Conservation (phyloP, 179 eudicot genomes). For the Corrigiola litoralis region DNA sequence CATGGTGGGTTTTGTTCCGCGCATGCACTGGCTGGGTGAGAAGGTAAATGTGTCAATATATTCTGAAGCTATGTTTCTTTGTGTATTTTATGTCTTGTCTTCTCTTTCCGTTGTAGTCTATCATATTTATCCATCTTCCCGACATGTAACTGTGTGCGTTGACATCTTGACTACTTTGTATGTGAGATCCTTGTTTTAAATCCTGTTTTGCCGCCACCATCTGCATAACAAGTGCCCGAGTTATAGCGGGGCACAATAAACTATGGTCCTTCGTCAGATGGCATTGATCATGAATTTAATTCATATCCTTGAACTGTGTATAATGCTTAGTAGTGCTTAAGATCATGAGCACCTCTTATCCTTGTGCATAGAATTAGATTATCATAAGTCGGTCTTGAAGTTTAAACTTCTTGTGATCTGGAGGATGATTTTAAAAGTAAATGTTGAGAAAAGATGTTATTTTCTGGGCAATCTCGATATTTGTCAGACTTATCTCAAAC, state of each 20-base stretch:
- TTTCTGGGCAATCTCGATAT: too few species aligned
- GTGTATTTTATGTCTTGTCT: background rate
- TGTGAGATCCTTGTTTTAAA: background rate
- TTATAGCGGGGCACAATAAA: too few species aligned
- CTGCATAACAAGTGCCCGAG: background rate
- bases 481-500: too few species aligned
- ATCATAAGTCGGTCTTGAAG: too few species aligned
- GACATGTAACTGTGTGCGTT: background rate
- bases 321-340: too few species aligned
- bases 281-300: background rate
- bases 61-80: background rate
- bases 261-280: too few species aligned
- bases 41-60: conserved; percentile 34
- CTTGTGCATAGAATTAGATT: too few species aligned
- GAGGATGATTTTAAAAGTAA: too few species aligned
- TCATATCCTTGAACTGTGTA: too few species aligned
- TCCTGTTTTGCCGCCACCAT: background rate
- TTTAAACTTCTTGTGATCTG: too few species aligned
- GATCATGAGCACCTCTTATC: too few species aligned
- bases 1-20: conserved; percentile 78
- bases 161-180: background rate
- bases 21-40: conserved; percentile 59
- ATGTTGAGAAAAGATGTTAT: too few species aligned
- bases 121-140: background rate
- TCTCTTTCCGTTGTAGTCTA: background rate